Base-by-base conservation (phyloP, 192 early-diverging fungal genomes). In the Umbelopsis vinacea region DNA sequence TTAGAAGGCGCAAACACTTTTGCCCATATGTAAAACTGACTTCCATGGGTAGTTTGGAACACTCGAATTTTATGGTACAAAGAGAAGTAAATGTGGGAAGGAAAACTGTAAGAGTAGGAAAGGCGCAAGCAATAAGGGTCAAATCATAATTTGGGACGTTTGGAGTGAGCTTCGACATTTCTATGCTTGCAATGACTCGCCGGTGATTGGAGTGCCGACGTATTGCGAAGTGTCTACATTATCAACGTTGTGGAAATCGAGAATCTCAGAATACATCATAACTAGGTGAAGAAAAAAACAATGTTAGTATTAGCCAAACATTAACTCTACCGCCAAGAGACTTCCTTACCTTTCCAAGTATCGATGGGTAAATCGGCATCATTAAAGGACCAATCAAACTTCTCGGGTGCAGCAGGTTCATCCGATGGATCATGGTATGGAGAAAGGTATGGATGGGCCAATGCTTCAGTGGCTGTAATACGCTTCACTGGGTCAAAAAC, bases 381-480 rank as follows among this genome's bases (percentile, higher is more conserved):
- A 68, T 92, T 95, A 81, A 96, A 96, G 14, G 94, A 95, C 96
- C 96, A 98, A 80, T 98, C 94, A 79, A 98, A 98, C 69, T 82
- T 82, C 60, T 85, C 88, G 19, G 86, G 88, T 33, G 92, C 92
- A 15, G 82, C 82, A 6, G 95, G 95, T 79, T 98, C 96, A 76
- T 95, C 94, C 26, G 89, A 82, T 54, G 92, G 91, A 79, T 98
- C 96, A 78, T 97, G 94, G 77, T 95, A 96, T 12, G 90, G 92
- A 68, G 91, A 92, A 26, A 98, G 82, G 74, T 96, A 98, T 55
- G 93, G 92, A 76, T 98, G 96, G 6, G 89, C 87, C 37, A 98
- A 83, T 12, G 95, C 95, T 74, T 98, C 86, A 52, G 85, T 86
- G 4, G 95, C 95, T 67, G 88, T 96, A 67, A 96, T 95, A 70